Percentiles rank a stretch among this genome's conserved stretches.
These are phyloP conservation scores for Quercus lobata DNA, from an alignment of 331 rosid species.

Conservation along the genomic window DNA sequence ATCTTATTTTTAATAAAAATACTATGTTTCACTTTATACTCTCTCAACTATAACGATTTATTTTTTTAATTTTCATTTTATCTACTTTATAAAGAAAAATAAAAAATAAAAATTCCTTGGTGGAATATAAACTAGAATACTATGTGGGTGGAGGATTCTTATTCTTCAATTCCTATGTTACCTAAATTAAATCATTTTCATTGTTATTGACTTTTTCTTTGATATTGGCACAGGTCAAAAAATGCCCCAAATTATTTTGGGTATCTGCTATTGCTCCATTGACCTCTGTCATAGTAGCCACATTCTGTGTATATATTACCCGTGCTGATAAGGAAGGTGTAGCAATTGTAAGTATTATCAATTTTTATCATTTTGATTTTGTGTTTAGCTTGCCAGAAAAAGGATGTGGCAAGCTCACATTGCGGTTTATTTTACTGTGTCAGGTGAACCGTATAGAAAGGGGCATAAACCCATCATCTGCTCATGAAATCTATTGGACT, in stretches of 20 bases:
- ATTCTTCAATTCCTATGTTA: no score
- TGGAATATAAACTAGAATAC: no score
- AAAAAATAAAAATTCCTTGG: no score
- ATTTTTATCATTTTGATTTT: not conserved
- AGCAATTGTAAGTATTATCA: conserved; percentile 47
- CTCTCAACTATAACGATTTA: no score
- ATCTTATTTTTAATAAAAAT: not conserved
- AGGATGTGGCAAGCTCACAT: not conserved
- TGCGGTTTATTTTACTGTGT: not conserved
- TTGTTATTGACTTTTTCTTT: not conserved
- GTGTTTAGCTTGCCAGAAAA: not conserved
- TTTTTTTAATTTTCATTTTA: no score
- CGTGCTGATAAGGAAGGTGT: conserved; percentile 76
- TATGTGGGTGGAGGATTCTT: no score
- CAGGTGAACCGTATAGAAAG: conserved; percentile 50
- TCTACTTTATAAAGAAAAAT: no score
- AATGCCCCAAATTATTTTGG: conserved; percentile 70
- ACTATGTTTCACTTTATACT: no score
- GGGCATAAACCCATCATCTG: conserved; percentile 76
- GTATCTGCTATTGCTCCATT: conserved; percentile 79
- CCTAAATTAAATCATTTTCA: not conserved
- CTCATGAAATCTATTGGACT: conserved; percentile 46
- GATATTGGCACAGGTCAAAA: conserved; percentile 46
- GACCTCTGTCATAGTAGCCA: conserved; percentile 61
- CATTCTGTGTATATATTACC: conserved; percentile 62